phyloP scores from a whole-genome alignment of 2,329 filamentous ascomycete genomes.

The Fusarium robinianum region DNA sequence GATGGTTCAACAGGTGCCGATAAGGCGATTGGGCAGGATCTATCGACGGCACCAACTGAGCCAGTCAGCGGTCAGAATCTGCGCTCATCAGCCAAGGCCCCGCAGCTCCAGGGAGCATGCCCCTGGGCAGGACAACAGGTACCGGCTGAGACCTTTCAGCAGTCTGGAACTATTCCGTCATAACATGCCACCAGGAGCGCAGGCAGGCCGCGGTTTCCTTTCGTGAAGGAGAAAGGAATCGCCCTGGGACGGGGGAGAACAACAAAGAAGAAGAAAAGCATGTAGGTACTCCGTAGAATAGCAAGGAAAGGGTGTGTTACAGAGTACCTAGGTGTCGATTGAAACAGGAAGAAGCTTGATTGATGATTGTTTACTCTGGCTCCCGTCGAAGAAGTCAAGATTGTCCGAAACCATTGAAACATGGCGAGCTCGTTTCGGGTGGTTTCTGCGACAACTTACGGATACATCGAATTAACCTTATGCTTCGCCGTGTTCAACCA shows the following conservation, averaged over 20 bases:
- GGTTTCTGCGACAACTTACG: constrained; percentile 20
- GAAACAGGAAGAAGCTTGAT: constrained; percentile 2
- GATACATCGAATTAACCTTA: constrained; percentile 28
- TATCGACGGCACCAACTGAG: constrained; percentile 6
- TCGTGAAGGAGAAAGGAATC: constrained; percentile 18
- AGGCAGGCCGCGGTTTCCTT: constrained; percentile 12
- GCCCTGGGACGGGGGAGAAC: too few species aligned
- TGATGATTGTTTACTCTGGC: constrained; percentile 8
- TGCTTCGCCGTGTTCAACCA: constrained; percentile 13
- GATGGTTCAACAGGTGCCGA: constrained; percentile 35
- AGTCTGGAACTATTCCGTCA: constrained; percentile 29
- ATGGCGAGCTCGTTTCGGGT: constrained; percentile 23
- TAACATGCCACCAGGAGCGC: constrained; percentile 25
- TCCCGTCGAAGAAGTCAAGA: constrained; percentile 18
- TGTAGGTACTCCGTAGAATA: constrained; percentile 13
- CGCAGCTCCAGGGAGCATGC: too few species aligned
- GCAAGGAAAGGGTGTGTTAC: neutral
- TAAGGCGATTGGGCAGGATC: constrained; percentile 35
- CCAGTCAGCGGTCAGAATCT: constrained; percentile 28
- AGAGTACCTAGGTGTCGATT: neutral
- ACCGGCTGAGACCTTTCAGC: constrained; percentile 22
- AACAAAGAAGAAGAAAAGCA: constrained; percentile 15
- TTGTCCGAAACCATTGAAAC: constrained; percentile 26
- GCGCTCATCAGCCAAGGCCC: constrained; percentile 11
- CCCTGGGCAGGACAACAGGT: constrained; percentile 14